Evolutionary conservation across 441 rosid genomes (phyloP).

Genomic region (Pelargonium cotyledonis): DNA sequence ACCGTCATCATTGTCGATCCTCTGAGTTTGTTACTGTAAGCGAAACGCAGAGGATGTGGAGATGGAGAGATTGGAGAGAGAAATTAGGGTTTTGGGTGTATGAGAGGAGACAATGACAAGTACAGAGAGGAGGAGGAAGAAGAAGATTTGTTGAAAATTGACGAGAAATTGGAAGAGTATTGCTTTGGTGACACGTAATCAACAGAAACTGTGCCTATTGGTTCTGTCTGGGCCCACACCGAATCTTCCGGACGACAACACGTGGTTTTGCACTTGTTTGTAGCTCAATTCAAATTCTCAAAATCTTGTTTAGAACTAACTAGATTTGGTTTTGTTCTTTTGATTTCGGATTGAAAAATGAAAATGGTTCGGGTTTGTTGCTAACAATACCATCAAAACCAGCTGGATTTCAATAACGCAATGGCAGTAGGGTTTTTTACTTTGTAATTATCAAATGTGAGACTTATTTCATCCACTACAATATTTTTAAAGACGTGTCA

Average conservation of each 20-base stretch:
- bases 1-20: neutral
- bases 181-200: conserved; percentile 20
- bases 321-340: too few relatives aligned
- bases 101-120: neutral
- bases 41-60: neutral
- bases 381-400: too few relatives aligned
- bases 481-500: too few relatives aligned
- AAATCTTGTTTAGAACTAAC: too few relatives aligned
- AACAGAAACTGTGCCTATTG: neutral
- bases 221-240: conserved; percentile 4
- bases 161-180: conserved; percentile 1
- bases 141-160: conserved; percentile 4
- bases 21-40: neutral
- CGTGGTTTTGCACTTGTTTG: neutral
- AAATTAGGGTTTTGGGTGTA: neutral
- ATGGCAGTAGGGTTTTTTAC: too few relatives aligned
- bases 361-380: too few relatives aligned
- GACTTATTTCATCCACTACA: too few relatives aligned
- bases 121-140: neutral
- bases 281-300: too few relatives aligned
- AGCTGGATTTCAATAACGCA: too few relatives aligned
- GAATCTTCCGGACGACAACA: neutral
- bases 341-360: too few relatives aligned
- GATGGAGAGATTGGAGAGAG: neutral
- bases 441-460: too few relatives aligned